Evolutionary conservation across 345 rosid genomes (phyloP).

Genomic region (Acer negundo): DNA sequence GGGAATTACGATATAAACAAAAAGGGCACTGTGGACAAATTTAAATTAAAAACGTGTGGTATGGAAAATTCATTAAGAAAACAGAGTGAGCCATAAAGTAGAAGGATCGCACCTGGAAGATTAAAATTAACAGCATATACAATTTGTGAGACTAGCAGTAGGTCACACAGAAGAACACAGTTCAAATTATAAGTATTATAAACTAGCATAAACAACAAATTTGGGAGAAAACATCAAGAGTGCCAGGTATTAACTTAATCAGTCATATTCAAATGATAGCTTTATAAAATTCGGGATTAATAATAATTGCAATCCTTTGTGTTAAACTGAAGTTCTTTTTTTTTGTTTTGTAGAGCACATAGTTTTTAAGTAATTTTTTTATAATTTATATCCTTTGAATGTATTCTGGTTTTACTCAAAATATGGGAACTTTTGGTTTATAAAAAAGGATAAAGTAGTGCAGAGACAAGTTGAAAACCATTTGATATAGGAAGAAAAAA

Average conservation of each 20-base stretch:
- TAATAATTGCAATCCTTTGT: background rate
- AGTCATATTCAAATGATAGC: background rate
- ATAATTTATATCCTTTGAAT: background rate
- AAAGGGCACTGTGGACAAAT: background rate
- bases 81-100: background rate
- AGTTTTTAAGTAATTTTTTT: background rate
- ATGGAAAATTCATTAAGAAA: constrained; percentile 3
- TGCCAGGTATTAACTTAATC: background rate
- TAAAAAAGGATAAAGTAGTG: background rate
- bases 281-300: background rate
- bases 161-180: background rate
- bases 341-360: background rate
- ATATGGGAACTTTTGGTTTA: too few species aligned
- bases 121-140: background rate
- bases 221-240: background rate
- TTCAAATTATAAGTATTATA: background rate
- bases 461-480: background rate
- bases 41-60: background rate
- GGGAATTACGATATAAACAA: constrained; percentile 12
- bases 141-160: background rate
- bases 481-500: background rate
- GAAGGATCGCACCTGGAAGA: background rate
- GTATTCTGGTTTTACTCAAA: background rate
- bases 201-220: background rate
- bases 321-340: background rate